Evolutionary conservation across 2,329 filamentous ascomycete species (phyloP).

Genomic region (Xylariomycetidae sp.): DNA sequence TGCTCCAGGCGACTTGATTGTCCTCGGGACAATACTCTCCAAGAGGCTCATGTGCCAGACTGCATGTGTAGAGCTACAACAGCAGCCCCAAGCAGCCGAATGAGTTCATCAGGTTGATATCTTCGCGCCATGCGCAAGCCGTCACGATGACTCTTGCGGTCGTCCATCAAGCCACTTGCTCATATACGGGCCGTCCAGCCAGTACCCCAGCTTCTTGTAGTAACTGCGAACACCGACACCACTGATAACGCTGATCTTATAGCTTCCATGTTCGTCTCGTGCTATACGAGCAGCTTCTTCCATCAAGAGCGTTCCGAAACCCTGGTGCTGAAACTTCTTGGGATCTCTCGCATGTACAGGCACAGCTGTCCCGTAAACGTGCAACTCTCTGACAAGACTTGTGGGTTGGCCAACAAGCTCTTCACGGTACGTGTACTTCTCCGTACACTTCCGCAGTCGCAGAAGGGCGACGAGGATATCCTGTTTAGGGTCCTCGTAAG

Average conservation of each 20-base stretch:
- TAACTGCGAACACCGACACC: constrained; percentile 94
- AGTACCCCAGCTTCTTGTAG: constrained; percentile 89
- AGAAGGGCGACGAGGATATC: constrained; percentile 92
- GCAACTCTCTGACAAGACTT: constrained; percentile 86
- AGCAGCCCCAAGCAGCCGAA: too few species aligned
- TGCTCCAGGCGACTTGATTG: too few species aligned
- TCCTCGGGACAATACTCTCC: too few species aligned
- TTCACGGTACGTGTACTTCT: constrained; percentile 84
- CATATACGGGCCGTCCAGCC: constrained; percentile 85
- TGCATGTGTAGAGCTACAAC: too few species aligned
- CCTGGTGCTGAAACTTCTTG: constrained; percentile 96
- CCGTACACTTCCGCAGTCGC: constrained; percentile 81
- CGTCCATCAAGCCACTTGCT: constrained; percentile 57
- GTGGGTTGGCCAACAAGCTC: constrained; percentile 83
- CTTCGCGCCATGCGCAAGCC: too few species aligned
- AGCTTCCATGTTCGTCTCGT: constrained; percentile 85
- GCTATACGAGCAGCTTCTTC: constrained; percentile 96
- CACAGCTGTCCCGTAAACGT: constrained; percentile 97
- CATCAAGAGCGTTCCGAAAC: constrained; percentile 94
- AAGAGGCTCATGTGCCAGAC: too few species aligned
- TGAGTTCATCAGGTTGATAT: too few species aligned
- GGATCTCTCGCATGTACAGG: constrained; percentile 93
- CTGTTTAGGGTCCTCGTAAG: constrained; percentile 97
- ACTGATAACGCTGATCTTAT: constrained; percentile 96
- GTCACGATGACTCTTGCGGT: constrained; percentile 12